Evolutionary conservation across 73 alveolate species (phyloP).

Genomic region (Effrenium voratum): DNA sequence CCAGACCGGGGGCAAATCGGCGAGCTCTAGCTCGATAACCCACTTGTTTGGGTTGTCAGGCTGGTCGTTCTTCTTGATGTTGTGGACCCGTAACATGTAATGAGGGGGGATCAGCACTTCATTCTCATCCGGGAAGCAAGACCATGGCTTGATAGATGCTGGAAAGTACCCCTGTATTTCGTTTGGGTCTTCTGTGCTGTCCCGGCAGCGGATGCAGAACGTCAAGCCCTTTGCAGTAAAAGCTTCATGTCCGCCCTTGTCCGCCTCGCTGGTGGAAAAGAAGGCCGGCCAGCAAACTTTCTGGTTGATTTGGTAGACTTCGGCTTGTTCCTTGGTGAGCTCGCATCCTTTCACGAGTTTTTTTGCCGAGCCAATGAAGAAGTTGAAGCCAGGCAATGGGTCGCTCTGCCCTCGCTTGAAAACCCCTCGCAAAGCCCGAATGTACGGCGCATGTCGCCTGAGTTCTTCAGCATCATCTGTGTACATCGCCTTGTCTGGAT

Average conservation of each 20-base stretch:
- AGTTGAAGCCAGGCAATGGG: not conserved
- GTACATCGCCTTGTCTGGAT: not conserved
- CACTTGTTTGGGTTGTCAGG: not conserved
- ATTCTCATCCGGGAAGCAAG: not conserved
- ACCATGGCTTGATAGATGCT: not conserved
- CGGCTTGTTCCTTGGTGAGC: not conserved
- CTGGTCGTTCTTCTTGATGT: not conserved
- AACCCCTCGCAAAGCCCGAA: not conserved
- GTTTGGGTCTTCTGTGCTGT: not conserved
- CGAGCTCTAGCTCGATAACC: not conserved
- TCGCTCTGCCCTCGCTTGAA: not conserved
- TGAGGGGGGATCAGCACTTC: not conserved
- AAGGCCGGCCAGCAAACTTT: not conserved
- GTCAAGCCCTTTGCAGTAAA: not conserved
- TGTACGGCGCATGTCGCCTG: not conserved
- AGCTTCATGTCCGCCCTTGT: not conserved
- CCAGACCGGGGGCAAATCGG: not conserved
- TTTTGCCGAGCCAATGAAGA: not conserved
- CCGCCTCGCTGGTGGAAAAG: not conserved
- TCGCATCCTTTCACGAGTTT: not conserved
- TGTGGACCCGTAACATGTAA: not conserved
- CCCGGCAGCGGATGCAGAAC: not conserved
- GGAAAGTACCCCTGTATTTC: not conserved
- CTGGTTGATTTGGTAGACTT: not conserved
- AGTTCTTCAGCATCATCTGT: not conserved